phyloP scores from a whole-genome alignment of 1,284 basidiomycete species.

The Cutaneotrichosporon cutaneum region DNA sequence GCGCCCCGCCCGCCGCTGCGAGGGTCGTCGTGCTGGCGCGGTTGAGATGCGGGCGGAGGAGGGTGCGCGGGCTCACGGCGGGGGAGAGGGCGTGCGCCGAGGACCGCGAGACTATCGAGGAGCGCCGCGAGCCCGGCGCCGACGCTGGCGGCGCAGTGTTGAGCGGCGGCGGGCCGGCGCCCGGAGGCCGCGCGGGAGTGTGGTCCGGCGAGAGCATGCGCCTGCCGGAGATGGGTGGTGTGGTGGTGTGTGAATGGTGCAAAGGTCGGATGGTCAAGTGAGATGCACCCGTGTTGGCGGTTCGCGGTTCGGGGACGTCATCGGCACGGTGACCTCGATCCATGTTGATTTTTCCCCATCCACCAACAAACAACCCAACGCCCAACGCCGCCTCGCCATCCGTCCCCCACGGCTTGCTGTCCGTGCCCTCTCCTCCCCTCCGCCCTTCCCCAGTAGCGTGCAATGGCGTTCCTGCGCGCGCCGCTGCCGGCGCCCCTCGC shows the following conservation, averaged over 20 bases:
- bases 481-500: slow-evolving; percentile 34
- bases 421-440: neutral
- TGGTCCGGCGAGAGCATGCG: slow-evolving; percentile 7
- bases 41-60: slow-evolving; percentile 33
- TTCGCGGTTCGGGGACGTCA: neutral
- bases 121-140: slow-evolving; percentile 12
- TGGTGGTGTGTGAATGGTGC: neutral
- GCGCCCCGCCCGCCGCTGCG: slow-evolving; percentile 9
- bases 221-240: neutral
- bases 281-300: neutral
- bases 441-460: neutral
- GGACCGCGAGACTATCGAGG: slow-evolving; percentile 8
- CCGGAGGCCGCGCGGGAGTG: slow-evolving; percentile 15
- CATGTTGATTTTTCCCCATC: slow-evolving; percentile 11
- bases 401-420: neutral
- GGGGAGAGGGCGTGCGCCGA: slow-evolving; percentile 4
- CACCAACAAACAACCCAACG: slow-evolving; percentile 1
- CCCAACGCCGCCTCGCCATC: neutral
- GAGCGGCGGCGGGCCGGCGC: slow-evolving; percentile 4
- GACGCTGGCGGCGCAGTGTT: slow-evolving; percentile 7
- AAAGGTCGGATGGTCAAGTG: neutral
- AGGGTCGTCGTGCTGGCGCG: slow-evolving; percentile 28
- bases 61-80: slow-evolving; percentile 30
- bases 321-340: neutral
- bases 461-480: slow-evolving; percentile 8